Evolutionary conservation across 331 rosid genomes (phyloP).

Genomic region (Erythrophleum ivorense): DNA sequence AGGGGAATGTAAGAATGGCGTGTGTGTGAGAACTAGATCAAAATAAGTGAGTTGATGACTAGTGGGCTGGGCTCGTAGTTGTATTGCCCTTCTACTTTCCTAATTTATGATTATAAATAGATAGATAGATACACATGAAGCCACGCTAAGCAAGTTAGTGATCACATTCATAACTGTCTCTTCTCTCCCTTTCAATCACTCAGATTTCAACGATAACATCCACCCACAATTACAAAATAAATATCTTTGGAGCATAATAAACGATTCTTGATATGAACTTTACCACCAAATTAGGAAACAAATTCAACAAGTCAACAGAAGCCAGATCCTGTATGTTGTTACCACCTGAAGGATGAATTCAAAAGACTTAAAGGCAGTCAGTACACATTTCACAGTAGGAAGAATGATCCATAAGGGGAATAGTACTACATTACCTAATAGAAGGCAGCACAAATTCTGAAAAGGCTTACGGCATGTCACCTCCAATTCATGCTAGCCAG

Average conservation of each 20-base stretch:
- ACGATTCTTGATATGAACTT: conserved; percentile 46
- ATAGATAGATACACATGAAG: too few relatives aligned
- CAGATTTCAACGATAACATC: conserved; percentile 22
- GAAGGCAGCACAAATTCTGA: conserved; percentile 77
- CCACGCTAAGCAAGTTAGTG: neutral
- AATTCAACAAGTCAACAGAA: conserved; percentile 76
- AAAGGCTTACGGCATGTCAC: conserved; percentile 53
- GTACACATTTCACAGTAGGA: conserved; percentile 33
- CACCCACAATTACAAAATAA: conserved; percentile 32
- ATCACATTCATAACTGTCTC: neutral
- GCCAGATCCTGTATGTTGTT: conserved; percentile 73
- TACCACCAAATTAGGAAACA: conserved; percentile 83
- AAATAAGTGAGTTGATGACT: neutral
- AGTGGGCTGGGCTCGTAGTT: neutral
- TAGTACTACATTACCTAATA: conserved; percentile 66
- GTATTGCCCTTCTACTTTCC: too few relatives aligned
- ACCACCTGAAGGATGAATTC: conserved; percentile 64
- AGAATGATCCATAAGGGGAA: conserved; percentile 31
- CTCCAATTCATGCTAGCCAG: conserved; percentile 49
- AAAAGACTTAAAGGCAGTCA: conserved; percentile 35
- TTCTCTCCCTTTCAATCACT: conserved; percentile 8
- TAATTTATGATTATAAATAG: too few relatives aligned
- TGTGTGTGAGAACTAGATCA: neutral
- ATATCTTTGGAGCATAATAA: conserved; percentile 20
- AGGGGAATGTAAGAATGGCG: neutral